These are phyloP conservation scores for Pyricularia pennisetigena DNA, from an alignment of 2,329 filamentous ascomycete species.

Conservation along the genomic window DNA sequence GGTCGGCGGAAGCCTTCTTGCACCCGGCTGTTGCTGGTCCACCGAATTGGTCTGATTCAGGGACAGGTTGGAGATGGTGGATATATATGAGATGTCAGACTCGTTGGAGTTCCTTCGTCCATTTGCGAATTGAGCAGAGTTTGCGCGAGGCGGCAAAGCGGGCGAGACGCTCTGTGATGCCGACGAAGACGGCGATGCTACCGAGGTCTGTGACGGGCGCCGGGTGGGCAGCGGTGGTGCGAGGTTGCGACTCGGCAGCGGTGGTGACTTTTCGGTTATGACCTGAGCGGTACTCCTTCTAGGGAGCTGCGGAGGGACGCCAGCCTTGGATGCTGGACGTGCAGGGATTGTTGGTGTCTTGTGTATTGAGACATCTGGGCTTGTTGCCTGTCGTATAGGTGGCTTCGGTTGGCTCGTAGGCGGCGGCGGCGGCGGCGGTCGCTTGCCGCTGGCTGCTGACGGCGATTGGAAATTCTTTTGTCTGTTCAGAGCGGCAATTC, in stretches of 20 bases:
- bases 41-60: slow-evolving; percentile 35
- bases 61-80: slow-evolving; percentile 42
- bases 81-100: slow-evolving; percentile 46
- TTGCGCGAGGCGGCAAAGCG: slow-evolving; percentile 38
- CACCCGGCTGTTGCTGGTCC: slow-evolving; percentile 22
- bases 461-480: slow-evolving; percentile 46
- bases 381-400: slow-evolving; percentile 16
- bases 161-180: slow-evolving; percentile 26
- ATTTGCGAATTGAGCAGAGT: slow-evolving; percentile 31
- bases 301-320: slow-evolving; percentile 25
- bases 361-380: slow-evolving; percentile 12
- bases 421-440: slow-evolving; percentile 35
- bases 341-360: slow-evolving; percentile 28
- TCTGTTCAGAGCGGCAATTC: slow-evolving; percentile 53
- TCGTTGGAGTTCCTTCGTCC: slow-evolving; percentile 45
- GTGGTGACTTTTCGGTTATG: slow-evolving; percentile 13
- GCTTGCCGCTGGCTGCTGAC: slow-evolving; percentile 20
- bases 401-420: slow-evolving; percentile 27
- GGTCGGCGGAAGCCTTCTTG: slow-evolving; percentile 43
- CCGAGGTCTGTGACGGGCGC: slow-evolving; percentile 20
- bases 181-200: background rate
- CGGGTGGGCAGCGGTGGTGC: slow-evolving; percentile 26
- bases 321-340: slow-evolving; percentile 20
- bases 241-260: slow-evolving; percentile 16
- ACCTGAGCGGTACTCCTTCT: slow-evolving; percentile 22